Evolutionary conservation across 495 filamentous ascomycete species (phyloP).

Genomic region (Symbiotaphrina buchneri): DNA sequence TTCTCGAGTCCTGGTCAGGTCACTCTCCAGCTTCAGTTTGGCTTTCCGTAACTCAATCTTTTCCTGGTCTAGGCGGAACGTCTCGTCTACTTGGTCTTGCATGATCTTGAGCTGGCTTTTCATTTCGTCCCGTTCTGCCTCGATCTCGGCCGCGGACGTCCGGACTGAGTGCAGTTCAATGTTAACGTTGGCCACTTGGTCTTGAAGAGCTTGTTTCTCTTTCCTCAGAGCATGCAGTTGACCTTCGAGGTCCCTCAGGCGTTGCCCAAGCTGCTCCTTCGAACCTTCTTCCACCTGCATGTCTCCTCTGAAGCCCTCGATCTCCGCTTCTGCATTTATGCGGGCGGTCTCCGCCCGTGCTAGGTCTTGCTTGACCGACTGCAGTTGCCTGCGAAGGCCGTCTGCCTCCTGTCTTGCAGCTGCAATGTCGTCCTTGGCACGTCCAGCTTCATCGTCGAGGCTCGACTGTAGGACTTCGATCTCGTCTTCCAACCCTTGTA

Average conservation of each 20-base stretch:
- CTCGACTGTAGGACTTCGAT: conserved; percentile 51
- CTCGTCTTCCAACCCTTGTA: conserved; percentile 61
- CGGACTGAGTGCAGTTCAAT: conserved; percentile 1
- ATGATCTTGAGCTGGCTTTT: conserved; percentile 22
- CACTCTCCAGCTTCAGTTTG: conserved; percentile 32
- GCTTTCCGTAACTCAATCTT: conserved; percentile 35
- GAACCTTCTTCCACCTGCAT: conserved; percentile 15
- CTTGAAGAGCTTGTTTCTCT: conserved; percentile 12
- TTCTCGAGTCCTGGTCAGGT: conserved; percentile 31
- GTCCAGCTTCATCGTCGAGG: conserved; percentile 52
- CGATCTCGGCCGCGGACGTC: background rate
- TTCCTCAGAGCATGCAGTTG: conserved; percentile 11
- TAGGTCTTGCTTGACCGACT: conserved; percentile 3
- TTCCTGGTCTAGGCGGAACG: conserved; percentile 35
- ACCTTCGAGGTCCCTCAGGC: conserved; percentile 11
- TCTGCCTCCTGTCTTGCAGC: conserved; percentile 4
- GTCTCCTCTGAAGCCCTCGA: conserved; percentile 30
- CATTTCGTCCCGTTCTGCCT: conserved; percentile 4
- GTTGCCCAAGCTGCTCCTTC: conserved; percentile 12
- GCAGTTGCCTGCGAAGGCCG: conserved; percentile 3
- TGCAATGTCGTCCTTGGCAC: conserved; percentile 29
- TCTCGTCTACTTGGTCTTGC: conserved; percentile 25
- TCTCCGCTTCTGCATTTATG: conserved; percentile 19
- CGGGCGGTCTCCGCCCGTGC: conserved; percentile 1
- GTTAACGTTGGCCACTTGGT: conserved; percentile 6